These are phyloP conservation scores for Colletotrichum camelliae DNA, from an alignment of 2,329 filamentous ascomycete genomes.

Conservation along the genomic window DNA sequence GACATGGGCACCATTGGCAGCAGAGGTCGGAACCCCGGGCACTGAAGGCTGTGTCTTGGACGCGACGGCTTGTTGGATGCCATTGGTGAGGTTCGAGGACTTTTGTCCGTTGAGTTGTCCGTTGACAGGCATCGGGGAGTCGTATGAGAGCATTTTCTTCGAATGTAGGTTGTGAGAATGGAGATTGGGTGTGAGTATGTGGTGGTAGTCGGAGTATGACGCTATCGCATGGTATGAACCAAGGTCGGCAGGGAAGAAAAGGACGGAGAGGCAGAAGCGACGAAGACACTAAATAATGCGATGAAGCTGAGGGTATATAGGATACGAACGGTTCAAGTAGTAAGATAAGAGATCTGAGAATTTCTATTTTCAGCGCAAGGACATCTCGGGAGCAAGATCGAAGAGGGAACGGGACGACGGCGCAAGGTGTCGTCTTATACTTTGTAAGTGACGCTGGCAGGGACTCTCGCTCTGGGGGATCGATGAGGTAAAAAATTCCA, in stretches of 20 bases:
- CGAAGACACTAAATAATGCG: neutral
- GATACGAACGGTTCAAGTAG: neutral
- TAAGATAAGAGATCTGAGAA: neutral
- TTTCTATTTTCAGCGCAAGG: neutral
- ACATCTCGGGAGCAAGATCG: neutral
- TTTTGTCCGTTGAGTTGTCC: conserved; percentile 41
- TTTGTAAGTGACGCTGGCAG: conserved; percentile 12
- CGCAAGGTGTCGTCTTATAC: conserved; percentile 19
- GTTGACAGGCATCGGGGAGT: conserved; percentile 43
- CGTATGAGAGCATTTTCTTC: conserved; percentile 56
- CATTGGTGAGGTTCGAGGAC: conserved; percentile 29
- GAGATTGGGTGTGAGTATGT: neutral
- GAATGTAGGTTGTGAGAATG: neutral
- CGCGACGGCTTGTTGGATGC: conserved; percentile 30
- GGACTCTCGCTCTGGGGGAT: neutral
- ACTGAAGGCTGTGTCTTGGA: conserved; percentile 26
- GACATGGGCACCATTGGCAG: conserved; percentile 33
- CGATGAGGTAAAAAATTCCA: conserved; percentile 21
- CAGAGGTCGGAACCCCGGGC: conserved; percentile 19
- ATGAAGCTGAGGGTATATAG: neutral
- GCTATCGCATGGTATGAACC: conserved; percentile 1
- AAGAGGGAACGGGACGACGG: neutral
- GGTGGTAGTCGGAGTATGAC: neutral
- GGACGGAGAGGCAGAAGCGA: neutral
- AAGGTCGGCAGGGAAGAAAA: neutral